phyloP scores from a whole-genome alignment of 2,329 filamentous ascomycete genomes.

The Neopestalotiopsis sp. region DNA sequence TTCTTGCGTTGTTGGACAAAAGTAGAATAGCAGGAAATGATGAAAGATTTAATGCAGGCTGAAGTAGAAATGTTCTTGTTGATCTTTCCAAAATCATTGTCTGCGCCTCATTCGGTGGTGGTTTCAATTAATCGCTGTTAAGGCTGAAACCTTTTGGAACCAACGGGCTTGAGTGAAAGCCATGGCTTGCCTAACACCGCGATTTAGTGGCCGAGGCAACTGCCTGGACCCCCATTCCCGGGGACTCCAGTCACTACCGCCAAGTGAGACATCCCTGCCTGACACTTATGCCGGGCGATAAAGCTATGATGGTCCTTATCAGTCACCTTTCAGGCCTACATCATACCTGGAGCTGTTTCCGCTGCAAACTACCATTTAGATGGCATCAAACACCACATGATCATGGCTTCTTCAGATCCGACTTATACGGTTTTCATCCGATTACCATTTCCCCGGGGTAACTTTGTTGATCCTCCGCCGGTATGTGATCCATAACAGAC shows the following conservation, averaged over 20 bases:
- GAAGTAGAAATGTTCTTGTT: neutral
- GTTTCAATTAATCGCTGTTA: neutral
- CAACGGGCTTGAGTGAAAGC: neutral
- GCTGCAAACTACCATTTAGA: slow-evolving; percentile 20
- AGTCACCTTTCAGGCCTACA: neutral
- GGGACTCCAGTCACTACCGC: neutral
- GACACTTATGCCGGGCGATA: slow-evolving; percentile 14
- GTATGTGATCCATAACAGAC: slow-evolving; percentile 52
- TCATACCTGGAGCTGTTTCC: neutral
- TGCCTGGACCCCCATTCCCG: neutral
- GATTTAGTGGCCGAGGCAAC: neutral
- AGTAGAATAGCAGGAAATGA: neutral
- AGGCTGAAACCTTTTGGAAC: neutral
- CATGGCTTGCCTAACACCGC: neutral
- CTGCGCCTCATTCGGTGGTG: neutral
- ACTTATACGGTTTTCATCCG: slow-evolving; percentile 82
- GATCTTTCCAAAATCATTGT: neutral
- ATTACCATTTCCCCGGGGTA: slow-evolving; percentile 84
- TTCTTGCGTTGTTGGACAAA: neutral
- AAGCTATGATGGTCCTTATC: slow-evolving; percentile 16
- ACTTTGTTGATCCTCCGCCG: slow-evolving; percentile 88
- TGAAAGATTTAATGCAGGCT: neutral
- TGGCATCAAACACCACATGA: slow-evolving; percentile 27
- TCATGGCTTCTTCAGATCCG: slow-evolving; percentile 50
- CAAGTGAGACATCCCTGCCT: slow-evolving; percentile 6